Evolutionary conservation across 2,329 filamentous ascomycete genomes (phyloP).

Genomic region (Aspergillus pseudonomiae): DNA sequence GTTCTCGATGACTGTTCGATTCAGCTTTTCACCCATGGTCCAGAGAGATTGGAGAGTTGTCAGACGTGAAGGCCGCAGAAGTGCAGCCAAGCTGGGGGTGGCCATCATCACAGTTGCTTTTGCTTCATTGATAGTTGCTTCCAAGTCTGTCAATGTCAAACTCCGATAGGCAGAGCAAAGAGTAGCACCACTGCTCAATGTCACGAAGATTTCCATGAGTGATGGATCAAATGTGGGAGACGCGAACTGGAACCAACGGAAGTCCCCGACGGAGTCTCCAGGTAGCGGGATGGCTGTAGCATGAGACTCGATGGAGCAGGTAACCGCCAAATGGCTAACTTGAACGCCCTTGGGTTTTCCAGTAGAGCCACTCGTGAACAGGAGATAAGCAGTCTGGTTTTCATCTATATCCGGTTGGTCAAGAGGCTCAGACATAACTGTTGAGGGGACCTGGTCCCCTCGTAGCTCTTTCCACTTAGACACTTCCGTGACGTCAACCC

Average conservation of each 20-base stretch:
- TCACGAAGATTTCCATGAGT: slow-evolving; percentile 36
- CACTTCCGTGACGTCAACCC: slow-evolving; percentile 27
- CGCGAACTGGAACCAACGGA: slow-evolving; percentile 44
- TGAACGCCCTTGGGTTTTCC: slow-evolving; percentile 39
- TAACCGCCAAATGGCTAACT: slow-evolving; percentile 32
- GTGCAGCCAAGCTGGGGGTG: slow-evolving; percentile 42
- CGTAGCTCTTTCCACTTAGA: slow-evolving; percentile 24
- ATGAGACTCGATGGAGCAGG: slow-evolving; percentile 37
- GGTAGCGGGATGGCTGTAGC: slow-evolving; percentile 29
- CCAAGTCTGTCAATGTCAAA: slow-evolving; percentile 33
- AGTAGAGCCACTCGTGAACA: slow-evolving; percentile 41
- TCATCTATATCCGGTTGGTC: slow-evolving; percentile 17
- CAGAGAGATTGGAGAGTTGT: slow-evolving; percentile 33
- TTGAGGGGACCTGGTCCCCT: background rate
- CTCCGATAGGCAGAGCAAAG: slow-evolving; percentile 37
- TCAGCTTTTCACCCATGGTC: slow-evolving; percentile 41
- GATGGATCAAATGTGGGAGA: slow-evolving; percentile 40
- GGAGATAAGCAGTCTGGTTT: slow-evolving; percentile 34
- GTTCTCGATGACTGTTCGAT: slow-evolving; percentile 35
- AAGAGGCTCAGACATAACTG: background rate
- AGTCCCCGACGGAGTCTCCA: slow-evolving; percentile 19
- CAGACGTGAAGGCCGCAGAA: slow-evolving; percentile 33
- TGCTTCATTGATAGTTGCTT: slow-evolving; percentile 30
- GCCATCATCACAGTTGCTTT: slow-evolving; percentile 43
- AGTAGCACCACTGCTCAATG: slow-evolving; percentile 34